Evolutionary conservation across 2,329 filamentous ascomycete species (phyloP).

Genomic region (Verticillium zaregamsianum): DNA sequence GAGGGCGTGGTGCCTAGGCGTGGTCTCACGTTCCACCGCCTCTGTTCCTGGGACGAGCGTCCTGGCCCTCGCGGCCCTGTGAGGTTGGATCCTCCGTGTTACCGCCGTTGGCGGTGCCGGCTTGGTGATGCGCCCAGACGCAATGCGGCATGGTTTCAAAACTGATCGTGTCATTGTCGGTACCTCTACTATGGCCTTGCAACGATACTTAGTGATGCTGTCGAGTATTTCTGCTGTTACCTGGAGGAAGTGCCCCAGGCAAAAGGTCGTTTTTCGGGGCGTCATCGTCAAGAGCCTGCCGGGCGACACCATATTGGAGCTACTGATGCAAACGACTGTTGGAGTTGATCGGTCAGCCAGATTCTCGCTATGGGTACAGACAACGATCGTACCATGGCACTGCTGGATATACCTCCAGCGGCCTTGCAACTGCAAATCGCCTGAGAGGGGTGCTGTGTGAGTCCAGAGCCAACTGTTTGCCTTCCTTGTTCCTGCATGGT

Average conservation of each 20-base stretch:
- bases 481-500: no score
- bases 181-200: background rate
- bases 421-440: no score
- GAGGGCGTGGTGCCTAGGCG: background rate
- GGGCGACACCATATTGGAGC: background rate
- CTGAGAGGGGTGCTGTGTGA: no score
- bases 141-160: background rate
- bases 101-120: background rate
- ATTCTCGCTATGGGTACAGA: no score
- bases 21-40: background rate
- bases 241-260: background rate
- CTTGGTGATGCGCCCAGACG: background rate
- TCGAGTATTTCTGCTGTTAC: background rate
- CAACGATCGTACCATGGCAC: no score
- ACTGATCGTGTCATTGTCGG: background rate
- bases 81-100: background rate
- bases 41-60: background rate
- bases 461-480: no score
- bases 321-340: no score
- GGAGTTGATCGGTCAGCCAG: no score
- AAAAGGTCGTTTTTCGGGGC: background rate
- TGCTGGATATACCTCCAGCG: no score
- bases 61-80: background rate
- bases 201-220: background rate
- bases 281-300: background rate